phyloP scores from a whole-genome alignment of 23 red algal genomes.

The Gracilaria gracilis region DNA sequence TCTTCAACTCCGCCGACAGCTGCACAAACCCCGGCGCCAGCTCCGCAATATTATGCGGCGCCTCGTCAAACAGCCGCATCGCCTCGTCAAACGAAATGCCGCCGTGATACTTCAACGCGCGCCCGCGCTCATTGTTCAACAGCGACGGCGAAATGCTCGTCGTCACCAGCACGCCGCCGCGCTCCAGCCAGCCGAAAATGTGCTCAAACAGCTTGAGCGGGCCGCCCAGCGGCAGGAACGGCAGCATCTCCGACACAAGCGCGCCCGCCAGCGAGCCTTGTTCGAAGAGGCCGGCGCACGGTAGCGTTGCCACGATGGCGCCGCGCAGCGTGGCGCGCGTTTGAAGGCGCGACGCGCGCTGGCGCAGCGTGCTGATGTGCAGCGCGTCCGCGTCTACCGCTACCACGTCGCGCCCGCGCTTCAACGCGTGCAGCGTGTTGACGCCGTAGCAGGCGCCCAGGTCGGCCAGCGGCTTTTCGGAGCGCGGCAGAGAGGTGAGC shows the following conservation, averaged over 20 bases:
- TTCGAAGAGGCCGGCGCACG: not conserved
- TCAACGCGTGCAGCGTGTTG: slow-evolving; percentile 14
- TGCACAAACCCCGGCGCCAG: not conserved
- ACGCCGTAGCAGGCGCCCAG: slow-evolving; percentile 38
- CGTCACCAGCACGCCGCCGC: not conserved
- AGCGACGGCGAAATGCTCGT: not conserved
- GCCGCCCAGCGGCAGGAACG: not conserved
- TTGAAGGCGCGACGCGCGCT: not conserved
- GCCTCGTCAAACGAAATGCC: not conserved
- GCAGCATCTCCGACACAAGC: slow-evolving; percentile 4
- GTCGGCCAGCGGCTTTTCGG: slow-evolving; percentile 7
- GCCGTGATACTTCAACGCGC: not conserved
- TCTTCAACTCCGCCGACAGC: not conserved
- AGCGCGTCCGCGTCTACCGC: slow-evolving; percentile 14
- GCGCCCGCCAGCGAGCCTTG: slow-evolving; percentile 1
- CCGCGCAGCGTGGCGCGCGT: not conserved
- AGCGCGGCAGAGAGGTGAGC: slow-evolving; percentile 21
- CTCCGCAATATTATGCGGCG: not conserved
- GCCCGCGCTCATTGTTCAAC: not conserved
- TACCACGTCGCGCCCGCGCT: slow-evolving; percentile 4
- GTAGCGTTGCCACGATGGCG: not conserved
- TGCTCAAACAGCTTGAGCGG: slow-evolving; percentile 6
- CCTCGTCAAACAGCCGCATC: not conserved
- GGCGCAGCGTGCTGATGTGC: not conserved
- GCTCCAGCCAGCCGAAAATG: not conserved